Evolutionary conservation across 345 rosid species (phyloP), one percentile per base, ranked within the genome.

Genomic region (Rhodamnia rubescens): DNA sequence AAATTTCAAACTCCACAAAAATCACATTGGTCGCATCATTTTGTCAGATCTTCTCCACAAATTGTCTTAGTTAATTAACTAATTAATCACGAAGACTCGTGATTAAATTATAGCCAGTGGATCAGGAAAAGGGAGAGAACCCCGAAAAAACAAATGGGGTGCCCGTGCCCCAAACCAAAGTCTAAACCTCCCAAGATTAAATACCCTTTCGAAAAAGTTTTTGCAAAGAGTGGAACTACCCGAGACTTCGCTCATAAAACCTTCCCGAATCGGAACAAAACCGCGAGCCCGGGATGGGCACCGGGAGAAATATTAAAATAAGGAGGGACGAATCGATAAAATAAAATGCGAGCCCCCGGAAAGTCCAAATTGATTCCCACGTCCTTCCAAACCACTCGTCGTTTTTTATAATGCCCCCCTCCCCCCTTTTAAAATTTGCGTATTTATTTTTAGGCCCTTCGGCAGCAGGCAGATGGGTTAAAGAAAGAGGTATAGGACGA

Each of bases 311-410:
- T 69, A 2, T 4, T 69, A 59, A 13, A 59, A 3, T 40, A 18
- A 6, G 6, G 47, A 20, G 47, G 47, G 80, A 11, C 24, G 26
- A 18, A 36, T 69, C 12, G 42, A 69, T 36, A 69, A 69, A 69
- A 69, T 36, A 69, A 69, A 21, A 18, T 1, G 44, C 54, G 83
- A 81, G 53, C 16, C 54, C 82, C 83, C 32, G 36, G 5, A 54
- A 87, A 88, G 90, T 89, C 90, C 88, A 88, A 86, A 84, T 87
- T 86, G 92, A 88, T 87, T 88, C 90, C 84, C 87, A 82, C 87
- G 84, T 53, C 86, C 88, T 87, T 87, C 88, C 88, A 85, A 82
- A 49, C 85, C 87, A 85, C 88, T 85, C 54, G 12, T 59, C 52
- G 81, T 24, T 80, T 81, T 42, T 49, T 44, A 29, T 85, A 7